Evolutionary conservation across 1,284 basidiomycete species (phyloP), one percentile per base, ranked within the genome.

Genomic region (Irpex rosettiformis): DNA sequence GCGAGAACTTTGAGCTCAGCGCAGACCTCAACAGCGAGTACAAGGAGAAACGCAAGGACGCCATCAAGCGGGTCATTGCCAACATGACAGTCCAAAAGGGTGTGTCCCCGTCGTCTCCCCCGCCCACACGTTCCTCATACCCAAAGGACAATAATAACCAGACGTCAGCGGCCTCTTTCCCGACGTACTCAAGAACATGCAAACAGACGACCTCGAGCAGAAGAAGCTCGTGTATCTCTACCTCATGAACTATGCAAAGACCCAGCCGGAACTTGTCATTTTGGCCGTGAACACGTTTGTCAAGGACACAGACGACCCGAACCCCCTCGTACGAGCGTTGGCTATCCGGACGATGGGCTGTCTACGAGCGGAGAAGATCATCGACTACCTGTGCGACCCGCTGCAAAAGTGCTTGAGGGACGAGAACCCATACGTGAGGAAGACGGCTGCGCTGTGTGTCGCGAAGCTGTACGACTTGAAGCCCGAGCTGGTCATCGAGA

Each of bases 211-310:
- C 71, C 82, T 96, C 55, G 94, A 96, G 71, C 93, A 96, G 74
- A 96, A 96, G 82, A 96, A 96, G 74, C 89, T 99, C 49, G 96
- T 98, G 24, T 99, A 99, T 70, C 86, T 98, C 49, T 99, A 98
- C 73, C 87, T 98, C 60, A 98, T 98, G 89, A 97, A 98, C 78
- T 98, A 98, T 68, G 95, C 96, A 54, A 97, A 97, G 73, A 96
- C 96, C 0, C 96, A 99, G 71, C 96, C 97, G 0, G 96, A 99
- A 73, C 83, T 91, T 25, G 96, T 98, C 73, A 98, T 99, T 71
- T 84, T 99, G 52, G 96, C 96, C 13, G 96, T 99, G 64, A 99
- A 99, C 73, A 99, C 96, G 0, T 99, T 99, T 70, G 96, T 99
- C 58, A 88, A 96, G 81, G 96, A 99, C 73, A 88, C 94, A 0